Conservation (phyloP, 495 filamentous ascomycete genomes). For the Neurospora tetrasperma region DNA sequence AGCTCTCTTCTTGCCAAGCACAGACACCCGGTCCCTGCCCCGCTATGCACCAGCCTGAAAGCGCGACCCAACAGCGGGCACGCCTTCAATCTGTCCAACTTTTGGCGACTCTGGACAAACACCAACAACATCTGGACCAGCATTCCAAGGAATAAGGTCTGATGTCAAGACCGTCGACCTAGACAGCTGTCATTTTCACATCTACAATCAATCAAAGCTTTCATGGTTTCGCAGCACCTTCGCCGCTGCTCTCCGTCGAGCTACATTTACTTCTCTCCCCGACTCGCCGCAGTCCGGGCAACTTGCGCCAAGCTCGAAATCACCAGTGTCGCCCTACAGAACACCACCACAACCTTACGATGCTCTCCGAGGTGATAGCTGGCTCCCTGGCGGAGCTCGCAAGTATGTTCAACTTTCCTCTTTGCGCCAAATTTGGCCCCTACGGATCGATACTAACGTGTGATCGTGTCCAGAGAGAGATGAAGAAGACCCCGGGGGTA, state of each 20-base stretch:
- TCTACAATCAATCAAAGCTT: background rate
- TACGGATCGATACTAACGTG: slow-evolving; percentile 12
- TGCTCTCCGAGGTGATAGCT: slow-evolving; percentile 25
- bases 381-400: slow-evolving; percentile 32
- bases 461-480: slow-evolving; percentile 32
- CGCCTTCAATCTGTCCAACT: background rate
- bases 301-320: slow-evolving; percentile 7
- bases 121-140: background rate
- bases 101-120: background rate
- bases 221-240: slow-evolving; percentile 7
- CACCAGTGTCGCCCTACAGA: background rate
- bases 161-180: background rate
- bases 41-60: background rate
- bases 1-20: background rate
- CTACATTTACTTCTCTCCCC: background rate
- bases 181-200: background rate
- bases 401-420: slow-evolving; percentile 20
- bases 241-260: slow-evolving; percentile 4
- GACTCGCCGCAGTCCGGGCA: background rate
- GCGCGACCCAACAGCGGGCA: background rate
- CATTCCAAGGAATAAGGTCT: background rate
- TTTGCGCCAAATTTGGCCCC: background rate
- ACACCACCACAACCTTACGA: slow-evolving; percentile 4
- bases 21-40: background rate
- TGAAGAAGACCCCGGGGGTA: slow-evolving; percentile 43